Evolutionary conservation across 192 early-diverging fungal species (phyloP).

Genomic region (Radiomyces spectabilis): DNA sequence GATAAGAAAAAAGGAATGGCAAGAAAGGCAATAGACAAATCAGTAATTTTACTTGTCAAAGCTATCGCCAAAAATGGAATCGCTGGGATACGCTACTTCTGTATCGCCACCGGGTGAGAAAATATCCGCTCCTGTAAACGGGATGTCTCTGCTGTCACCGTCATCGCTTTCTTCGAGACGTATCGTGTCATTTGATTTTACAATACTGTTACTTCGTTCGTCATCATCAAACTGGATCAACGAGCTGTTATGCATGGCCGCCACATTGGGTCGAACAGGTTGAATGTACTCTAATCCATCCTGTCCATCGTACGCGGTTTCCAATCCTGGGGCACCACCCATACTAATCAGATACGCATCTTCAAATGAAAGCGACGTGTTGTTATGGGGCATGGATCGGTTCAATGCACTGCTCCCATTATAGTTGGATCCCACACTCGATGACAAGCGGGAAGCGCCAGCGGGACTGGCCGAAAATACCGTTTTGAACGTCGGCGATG

Average conservation of each 20-base stretch:
- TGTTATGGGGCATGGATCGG: conserved; percentile 1
- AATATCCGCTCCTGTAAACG: conserved; percentile 4
- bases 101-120: conserved; percentile 55
- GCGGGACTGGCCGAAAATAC: conserved; percentile 7
- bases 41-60: too few relatives aligned
- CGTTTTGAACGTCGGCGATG: conserved; percentile 6
- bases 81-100: conserved; percentile 36
- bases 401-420: not conserved
- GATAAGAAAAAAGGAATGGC: too few relatives aligned
- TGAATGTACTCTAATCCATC: too few relatives aligned
- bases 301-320: not conserved
- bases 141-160: not conserved
- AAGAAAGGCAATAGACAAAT: too few relatives aligned
- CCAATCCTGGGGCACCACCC: conserved; percentile 16
- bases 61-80: conserved; percentile 17
- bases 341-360: conserved; percentile 47
- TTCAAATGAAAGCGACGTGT: conserved; percentile 47
- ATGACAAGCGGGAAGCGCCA: conserved; percentile 21
- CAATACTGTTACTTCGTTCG: too few relatives aligned
- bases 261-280: not conserved
- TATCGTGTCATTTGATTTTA: conserved; percentile 1
- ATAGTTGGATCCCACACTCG: conserved; percentile 15
- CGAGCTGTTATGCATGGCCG: conserved; percentile 10
- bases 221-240: conserved; percentile 26
- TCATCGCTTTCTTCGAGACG: conserved; percentile 6